Percentiles rank a stretch among this genome's conserved stretches.
Conservation (phyloP, 148 eudicot species). For the Suaeda aralocaspica region DNA sequence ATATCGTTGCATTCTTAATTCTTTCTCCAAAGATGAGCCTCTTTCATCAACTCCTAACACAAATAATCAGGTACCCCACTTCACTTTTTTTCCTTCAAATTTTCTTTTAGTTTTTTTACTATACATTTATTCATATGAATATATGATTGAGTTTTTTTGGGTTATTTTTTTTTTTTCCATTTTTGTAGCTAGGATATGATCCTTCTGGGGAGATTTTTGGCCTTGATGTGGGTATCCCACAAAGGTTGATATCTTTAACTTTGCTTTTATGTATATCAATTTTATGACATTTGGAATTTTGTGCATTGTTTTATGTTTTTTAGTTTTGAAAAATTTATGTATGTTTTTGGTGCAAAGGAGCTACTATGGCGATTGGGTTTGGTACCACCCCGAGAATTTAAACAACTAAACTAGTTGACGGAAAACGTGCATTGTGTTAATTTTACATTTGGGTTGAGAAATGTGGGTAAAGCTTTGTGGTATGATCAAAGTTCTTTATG, state of each 20-base stretch:
- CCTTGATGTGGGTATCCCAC: conserved; percentile 39
- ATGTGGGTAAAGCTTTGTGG: too few species aligned
- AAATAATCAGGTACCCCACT: conserved; percentile 1
- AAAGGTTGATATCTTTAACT: conserved; percentile 39
- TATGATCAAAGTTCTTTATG: too few species aligned
- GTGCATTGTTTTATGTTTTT: neutral
- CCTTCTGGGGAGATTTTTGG: conserved; percentile 65
- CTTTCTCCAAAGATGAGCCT: conserved; percentile 42
- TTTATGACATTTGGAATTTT: neutral
- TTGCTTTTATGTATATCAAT: neutral
- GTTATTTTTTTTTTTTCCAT: neutral
- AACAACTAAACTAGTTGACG: too few species aligned
- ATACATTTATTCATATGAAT: too few species aligned
- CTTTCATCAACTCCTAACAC: conserved; percentile 13
- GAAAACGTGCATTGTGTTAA: too few species aligned
- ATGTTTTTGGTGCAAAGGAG: too few species aligned
- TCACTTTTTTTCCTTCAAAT: neutral
- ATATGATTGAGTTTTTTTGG: neutral
- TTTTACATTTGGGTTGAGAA: too few species aligned
- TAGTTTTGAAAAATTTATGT: too few species aligned
- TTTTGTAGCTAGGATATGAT: conserved; percentile 50
- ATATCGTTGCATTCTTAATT: conserved; percentile 1
- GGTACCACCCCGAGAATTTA: too few species aligned
- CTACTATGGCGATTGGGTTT: too few species aligned
- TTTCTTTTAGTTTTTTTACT: neutral